These are phyloP conservation scores for Acer negundo DNA, from an alignment of 345 rosid species.

Conservation along the genomic window DNA sequence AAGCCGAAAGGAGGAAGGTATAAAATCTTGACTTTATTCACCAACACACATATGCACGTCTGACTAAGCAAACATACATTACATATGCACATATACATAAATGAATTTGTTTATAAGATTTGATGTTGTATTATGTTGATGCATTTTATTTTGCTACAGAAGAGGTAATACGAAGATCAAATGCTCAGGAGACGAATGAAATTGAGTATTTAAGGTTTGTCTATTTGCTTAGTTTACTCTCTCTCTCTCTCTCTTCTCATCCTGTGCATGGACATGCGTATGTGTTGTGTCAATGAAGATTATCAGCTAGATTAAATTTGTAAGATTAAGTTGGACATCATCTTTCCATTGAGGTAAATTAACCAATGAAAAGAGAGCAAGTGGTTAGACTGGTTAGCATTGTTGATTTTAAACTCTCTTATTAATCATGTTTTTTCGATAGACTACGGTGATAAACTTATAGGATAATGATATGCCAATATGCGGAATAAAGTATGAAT, in stretches of 20 bases:
- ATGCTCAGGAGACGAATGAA: conserved; percentile 65
- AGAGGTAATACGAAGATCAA: conserved; percentile 73
- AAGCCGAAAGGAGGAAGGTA: conserved; percentile 86
- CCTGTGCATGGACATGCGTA: not conserved
- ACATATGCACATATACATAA: not conserved
- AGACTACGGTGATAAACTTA: too few species aligned
- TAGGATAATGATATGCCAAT: too few species aligned
- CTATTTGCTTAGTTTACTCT: not conserved
- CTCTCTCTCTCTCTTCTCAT: conserved; percentile 2
- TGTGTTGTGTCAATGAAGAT: not conserved
- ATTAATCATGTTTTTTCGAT: too few species aligned
- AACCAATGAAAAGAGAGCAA: too few species aligned
- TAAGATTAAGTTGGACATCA: not conserved
- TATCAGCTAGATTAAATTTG: not conserved
- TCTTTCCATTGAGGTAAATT: too few species aligned
- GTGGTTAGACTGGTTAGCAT: too few species aligned
- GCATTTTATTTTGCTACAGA: conserved; percentile 44
- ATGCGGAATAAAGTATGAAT: too few species aligned
- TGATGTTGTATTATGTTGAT: conserved; percentile 14
- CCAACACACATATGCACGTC: not conserved
- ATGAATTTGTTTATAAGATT: not conserved
- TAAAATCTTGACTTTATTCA: conserved; percentile 23
- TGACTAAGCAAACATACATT: not conserved
- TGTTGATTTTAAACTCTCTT: too few species aligned
- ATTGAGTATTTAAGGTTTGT: conserved; percentile 70